phyloP scores from a whole-genome alignment of 1,284 basidiomycete species.

The Puccinia hordei region DNA sequence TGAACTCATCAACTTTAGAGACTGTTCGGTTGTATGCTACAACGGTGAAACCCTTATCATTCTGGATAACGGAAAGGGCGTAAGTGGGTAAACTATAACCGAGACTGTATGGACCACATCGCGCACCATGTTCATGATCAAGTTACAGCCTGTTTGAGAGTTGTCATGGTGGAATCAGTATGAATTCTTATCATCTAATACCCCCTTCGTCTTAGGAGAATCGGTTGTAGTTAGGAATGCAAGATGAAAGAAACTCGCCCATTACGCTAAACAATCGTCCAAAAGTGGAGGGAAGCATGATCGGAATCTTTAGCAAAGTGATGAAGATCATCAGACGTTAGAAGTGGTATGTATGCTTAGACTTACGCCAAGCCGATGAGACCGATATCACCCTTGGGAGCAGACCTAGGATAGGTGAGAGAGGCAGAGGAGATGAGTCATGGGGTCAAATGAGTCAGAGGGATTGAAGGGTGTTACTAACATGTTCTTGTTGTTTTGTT shows the following conservation, averaged over 20 bases:
- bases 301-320: neutral
- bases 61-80: constrained; percentile 58
- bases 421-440: no score
- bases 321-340: neutral
- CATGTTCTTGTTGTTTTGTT: constrained; percentile 25
- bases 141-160: constrained; percentile 42
- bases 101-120: neutral
- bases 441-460: neutral
- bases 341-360: neutral
- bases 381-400: constrained; percentile 49
- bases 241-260: constrained; percentile 16
- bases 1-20: constrained; percentile 93
- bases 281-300: neutral
- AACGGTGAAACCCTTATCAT: constrained; percentile 98
- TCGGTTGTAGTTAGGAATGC: neutral
- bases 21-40: constrained; percentile 96
- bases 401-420: neutral
- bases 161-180: neutral
- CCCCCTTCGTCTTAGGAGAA: no score
- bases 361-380: constrained; percentile 51
- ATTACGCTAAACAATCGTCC: constrained; percentile 17
- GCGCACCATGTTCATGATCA: constrained; percentile 51
- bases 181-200: neutral
- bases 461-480: constrained; percentile 14
- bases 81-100: neutral